Percentiles rank a stretch among this genome's conserved stretches.
phyloP scores from a whole-genome alignment of 2,329 filamentous ascomycete genomes.

The Elsinoe necatrix region DNA sequence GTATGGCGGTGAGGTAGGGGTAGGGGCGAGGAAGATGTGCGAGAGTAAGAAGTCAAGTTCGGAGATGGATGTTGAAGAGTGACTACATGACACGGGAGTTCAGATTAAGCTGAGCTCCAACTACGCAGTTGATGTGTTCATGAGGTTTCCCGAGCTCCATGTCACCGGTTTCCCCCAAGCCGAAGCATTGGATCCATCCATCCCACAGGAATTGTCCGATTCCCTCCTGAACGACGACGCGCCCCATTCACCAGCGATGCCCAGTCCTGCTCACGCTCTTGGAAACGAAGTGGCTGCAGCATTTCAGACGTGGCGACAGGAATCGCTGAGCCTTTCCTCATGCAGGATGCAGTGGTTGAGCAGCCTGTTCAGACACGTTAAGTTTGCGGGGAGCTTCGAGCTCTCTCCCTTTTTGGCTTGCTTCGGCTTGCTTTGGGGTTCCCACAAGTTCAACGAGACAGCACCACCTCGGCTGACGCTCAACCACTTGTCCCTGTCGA shows the following conservation, averaged over 20 bases:
- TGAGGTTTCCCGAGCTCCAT: conserved; percentile 4
- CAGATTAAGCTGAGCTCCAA: background rate
- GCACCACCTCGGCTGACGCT: background rate
- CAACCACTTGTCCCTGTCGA: background rate
- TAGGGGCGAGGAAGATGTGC: background rate
- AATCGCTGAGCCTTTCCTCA: background rate
- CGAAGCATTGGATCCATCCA: conserved; percentile 8
- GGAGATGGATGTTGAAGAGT: background rate
- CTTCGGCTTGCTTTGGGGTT: background rate
- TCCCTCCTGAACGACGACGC: background rate
- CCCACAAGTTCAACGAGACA: background rate
- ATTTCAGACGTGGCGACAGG: conserved; percentile 2
- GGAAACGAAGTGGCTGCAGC: background rate
- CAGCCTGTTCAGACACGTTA: background rate
- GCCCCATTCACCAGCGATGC: background rate
- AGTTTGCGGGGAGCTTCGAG: conserved; percentile 6
- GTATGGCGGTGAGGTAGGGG: background rate
- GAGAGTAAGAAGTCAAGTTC: background rate
- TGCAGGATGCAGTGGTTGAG: conserved; percentile 8
- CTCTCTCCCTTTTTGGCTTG: background rate
- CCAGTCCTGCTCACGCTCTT: conserved; percentile 1
- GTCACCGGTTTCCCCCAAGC: conserved; percentile 4
- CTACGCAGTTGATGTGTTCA: background rate
- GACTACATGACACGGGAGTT: background rate
- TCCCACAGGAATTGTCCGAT: conserved; percentile 3